phyloP scores from a whole-genome alignment of 73 alveolate genomes.

The Durusdinium trenchii region DNA sequence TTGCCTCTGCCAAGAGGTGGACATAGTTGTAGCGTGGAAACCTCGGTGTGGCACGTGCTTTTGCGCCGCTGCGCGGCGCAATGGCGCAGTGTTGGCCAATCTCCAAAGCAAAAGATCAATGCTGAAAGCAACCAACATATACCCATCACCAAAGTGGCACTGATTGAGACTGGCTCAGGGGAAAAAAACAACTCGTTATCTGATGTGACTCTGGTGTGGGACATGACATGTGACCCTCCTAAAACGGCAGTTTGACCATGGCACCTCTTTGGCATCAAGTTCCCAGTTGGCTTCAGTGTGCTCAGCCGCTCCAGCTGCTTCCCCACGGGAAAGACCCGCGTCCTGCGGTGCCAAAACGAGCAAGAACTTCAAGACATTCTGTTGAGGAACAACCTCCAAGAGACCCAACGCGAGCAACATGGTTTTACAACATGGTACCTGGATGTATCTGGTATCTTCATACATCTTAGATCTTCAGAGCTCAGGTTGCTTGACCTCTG shows the following conservation, averaged over 20 bases:
- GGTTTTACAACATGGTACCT: too few relatives aligned
- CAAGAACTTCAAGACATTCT: too few relatives aligned
- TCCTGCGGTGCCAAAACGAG: not conserved
- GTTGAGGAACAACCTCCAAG: too few relatives aligned
- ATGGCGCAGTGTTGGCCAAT: not conserved
- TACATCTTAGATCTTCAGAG: not conserved
- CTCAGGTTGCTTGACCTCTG: not conserved
- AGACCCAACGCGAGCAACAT: too few relatives aligned
- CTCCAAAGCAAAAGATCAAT: not conserved
- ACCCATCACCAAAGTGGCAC: not conserved
- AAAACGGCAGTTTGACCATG: too few relatives aligned
- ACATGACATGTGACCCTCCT: too few relatives aligned
- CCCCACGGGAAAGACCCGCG: slow-evolving; percentile 82
- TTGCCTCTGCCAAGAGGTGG: slow-evolving; percentile 71
- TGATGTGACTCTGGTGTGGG: too few relatives aligned
- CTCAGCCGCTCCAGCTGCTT: slow-evolving; percentile 67
- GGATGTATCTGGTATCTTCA: not conserved
- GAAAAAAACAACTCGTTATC: not conserved
- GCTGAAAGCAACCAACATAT: not conserved
- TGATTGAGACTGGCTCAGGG: not conserved
- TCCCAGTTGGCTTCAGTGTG: slow-evolving; percentile 71
- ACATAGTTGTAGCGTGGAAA: slow-evolving; percentile 83
- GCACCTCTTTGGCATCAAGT: slow-evolving; percentile 70
- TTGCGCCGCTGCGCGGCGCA: not conserved
- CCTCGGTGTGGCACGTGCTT: not conserved